Conservation (phyloP, 2,329 filamentous ascomycete genomes). For the Neonectria hederae region DNA sequence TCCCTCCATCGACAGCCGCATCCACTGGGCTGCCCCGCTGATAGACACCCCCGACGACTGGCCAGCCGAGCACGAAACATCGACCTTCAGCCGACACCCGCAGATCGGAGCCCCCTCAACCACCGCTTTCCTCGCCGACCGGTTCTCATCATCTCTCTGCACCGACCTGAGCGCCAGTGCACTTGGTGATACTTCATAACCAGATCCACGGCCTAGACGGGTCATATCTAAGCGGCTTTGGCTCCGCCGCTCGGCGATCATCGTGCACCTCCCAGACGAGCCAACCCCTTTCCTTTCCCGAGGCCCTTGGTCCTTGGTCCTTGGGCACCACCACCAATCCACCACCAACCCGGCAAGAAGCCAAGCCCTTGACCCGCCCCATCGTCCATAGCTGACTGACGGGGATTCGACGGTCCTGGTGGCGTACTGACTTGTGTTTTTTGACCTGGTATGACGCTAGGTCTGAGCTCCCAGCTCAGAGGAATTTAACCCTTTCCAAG, state of each 20-base stretch:
- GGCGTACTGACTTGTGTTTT: slow-evolving; percentile 36
- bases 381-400: slow-evolving; percentile 29
- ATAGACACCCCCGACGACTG: slow-evolving; percentile 33
- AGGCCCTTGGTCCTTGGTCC: slow-evolving; percentile 29
- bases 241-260: slow-evolving; percentile 35
- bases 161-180: slow-evolving; percentile 22
- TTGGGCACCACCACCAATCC: slow-evolving; percentile 31
- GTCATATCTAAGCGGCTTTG: slow-evolving; percentile 19
- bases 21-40: slow-evolving; percentile 40
- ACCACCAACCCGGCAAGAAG: slow-evolving; percentile 30
- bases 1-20: slow-evolving; percentile 36
- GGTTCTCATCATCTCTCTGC: slow-evolving; percentile 23
- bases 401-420: slow-evolving; percentile 33
- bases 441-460: slow-evolving; percentile 45
- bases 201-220: slow-evolving; percentile 17
- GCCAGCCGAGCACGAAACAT: slow-evolving; percentile 22
- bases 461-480: slow-evolving; percentile 40
- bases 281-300: slow-evolving; percentile 39
- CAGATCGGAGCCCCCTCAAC: slow-evolving; percentile 31
- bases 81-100: slow-evolving; percentile 35
- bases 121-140: slow-evolving; percentile 27
- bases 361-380: slow-evolving; percentile 38
- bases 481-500: slow-evolving; percentile 46
- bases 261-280: slow-evolving; percentile 28
- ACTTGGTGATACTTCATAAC: slow-evolving; percentile 26